Evolutionary conservation across 768 basidiomycete genomes (phyloP).

Genomic region (Lentinula guzmanii): DNA sequence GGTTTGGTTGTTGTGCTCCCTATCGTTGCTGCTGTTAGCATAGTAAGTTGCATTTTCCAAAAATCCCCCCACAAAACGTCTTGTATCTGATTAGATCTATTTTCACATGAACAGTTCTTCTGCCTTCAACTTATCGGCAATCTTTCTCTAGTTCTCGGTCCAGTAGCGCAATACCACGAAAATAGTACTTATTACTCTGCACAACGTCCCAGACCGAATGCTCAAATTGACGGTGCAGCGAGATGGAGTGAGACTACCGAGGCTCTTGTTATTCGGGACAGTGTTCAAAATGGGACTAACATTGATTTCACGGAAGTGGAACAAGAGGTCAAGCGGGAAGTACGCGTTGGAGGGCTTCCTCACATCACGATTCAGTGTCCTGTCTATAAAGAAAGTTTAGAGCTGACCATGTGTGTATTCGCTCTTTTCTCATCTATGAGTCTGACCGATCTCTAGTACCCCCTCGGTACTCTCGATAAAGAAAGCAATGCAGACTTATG

Average conservation of each 20-base stretch:
- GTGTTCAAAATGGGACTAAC: neutral
- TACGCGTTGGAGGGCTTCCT: conserved; percentile 37
- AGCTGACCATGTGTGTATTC: conserved; percentile 54
- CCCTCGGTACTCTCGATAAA: conserved; percentile 77
- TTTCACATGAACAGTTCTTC: conserved; percentile 51
- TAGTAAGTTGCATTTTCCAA: conserved; percentile 38
- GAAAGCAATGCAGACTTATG: conserved; percentile 83
- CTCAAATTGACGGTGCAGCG: neutral
- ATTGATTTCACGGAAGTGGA: neutral
- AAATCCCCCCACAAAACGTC: neutral
- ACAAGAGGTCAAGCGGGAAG: neutral
- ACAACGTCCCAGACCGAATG: neutral
- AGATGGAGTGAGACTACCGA: neutral
- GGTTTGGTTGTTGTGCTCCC: conserved; percentile 60
- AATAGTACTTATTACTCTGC: conserved; percentile 41
- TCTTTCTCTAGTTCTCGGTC: conserved; percentile 50
- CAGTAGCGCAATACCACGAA: conserved; percentile 77
- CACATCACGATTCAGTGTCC: conserved; percentile 81
- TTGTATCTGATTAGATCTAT: neutral
- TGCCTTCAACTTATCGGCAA: conserved; percentile 67
- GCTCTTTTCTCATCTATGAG: neutral
- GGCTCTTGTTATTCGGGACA: neutral
- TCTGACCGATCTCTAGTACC: conserved; percentile 29
- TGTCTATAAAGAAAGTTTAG: conserved; percentile 80
- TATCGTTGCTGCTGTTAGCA: conserved; percentile 69